Evolutionary conservation across 495 filamentous ascomycete species (phyloP).

Genomic region (Annulohypoxylon bovei): DNA sequence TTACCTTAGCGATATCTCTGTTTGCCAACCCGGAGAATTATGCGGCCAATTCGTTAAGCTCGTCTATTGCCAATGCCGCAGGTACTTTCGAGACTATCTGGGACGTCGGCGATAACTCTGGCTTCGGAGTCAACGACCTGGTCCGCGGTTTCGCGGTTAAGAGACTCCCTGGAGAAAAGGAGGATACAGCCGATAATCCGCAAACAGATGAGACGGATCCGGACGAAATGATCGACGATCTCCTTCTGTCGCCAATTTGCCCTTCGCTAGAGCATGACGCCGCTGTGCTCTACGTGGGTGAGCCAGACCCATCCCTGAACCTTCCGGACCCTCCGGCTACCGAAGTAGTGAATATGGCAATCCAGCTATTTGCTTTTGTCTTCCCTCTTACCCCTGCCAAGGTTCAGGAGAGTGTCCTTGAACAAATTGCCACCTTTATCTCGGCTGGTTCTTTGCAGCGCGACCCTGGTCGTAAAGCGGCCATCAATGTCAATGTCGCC

Average conservation of each 20-base stretch:
- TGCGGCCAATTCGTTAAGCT: slow-evolving; percentile 83
- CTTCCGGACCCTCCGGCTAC: slow-evolving; percentile 87
- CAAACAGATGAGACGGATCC: slow-evolving; percentile 71
- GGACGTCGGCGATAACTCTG: slow-evolving; percentile 94
- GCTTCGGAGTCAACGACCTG: slow-evolving; percentile 89
- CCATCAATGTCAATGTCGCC: slow-evolving; percentile 89
- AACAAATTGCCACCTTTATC: slow-evolving; percentile 88
- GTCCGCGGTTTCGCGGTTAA: slow-evolving; percentile 79
- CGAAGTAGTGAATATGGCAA: slow-evolving; percentile 92
- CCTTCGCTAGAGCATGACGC: slow-evolving; percentile 91
- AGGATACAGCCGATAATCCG: slow-evolving; percentile 62
- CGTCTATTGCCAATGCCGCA: slow-evolving; percentile 91
- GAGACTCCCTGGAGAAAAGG: slow-evolving; percentile 75
- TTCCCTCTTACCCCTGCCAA: slow-evolving; percentile 87
- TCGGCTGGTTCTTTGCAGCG: slow-evolving; percentile 81
- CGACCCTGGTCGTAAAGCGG: slow-evolving; percentile 86
- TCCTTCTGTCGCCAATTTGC: slow-evolving; percentile 78
- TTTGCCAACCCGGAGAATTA: slow-evolving; percentile 94
- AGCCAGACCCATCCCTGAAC: slow-evolving; percentile 49
- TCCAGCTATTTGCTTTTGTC: slow-evolving; percentile 88
- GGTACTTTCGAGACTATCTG: slow-evolving; percentile 91
- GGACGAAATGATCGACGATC: slow-evolving; percentile 75
- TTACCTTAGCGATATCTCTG: slow-evolving; percentile 89
- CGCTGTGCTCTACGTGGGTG: slow-evolving; percentile 76
- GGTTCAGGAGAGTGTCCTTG: slow-evolving; percentile 93